Evolutionary conservation across 1,284 basidiomycete species (phyloP).

Genomic region (Wolfiporia cocos): DNA sequence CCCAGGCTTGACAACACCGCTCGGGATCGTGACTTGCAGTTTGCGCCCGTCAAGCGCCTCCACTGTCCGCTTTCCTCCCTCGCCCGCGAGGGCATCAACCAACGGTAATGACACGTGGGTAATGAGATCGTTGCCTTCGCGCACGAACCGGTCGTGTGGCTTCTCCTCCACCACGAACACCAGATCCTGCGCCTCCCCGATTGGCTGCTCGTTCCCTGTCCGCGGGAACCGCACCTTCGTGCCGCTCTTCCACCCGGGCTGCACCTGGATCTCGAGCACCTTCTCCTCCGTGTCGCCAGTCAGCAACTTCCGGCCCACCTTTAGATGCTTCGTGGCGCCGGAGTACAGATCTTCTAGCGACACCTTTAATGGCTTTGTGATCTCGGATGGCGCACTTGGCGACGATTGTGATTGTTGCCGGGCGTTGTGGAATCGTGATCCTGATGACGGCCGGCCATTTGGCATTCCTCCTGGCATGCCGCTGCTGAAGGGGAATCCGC

Average conservation of each 20-base stretch:
- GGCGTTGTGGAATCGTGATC: too few species aligned
- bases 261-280: conserved; percentile 84
- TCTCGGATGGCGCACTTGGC: conserved; percentile 47
- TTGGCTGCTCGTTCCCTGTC: conserved; percentile 80
- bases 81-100: conserved; percentile 75
- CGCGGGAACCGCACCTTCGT: conserved; percentile 89
- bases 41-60: conserved; percentile 76
- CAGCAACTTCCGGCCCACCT: conserved; percentile 73
- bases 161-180: conserved; percentile 93
- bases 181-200: conserved; percentile 76
- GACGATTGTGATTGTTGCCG: conserved; percentile 24
- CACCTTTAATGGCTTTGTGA: conserved; percentile 81
- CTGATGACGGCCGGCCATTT: conserved; percentile 17
- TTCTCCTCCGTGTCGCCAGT: conserved; percentile 83
- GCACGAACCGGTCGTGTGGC: conserved; percentile 67
- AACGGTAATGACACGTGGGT: conserved; percentile 64
- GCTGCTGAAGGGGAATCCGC: conserved; percentile 27
- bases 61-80: conserved; percentile 45
- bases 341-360: conserved; percentile 89
- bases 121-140: conserved; percentile 80
- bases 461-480: conserved; percentile 52
- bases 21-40: conserved; percentile 63
- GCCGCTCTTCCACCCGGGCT: conserved; percentile 84
- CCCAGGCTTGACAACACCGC: conserved; percentile 74
- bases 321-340: conserved; percentile 87